Evolutionary conservation across 768 basidiomycete species (phyloP), one percentile per base, ranked within the genome.

Genomic region (Tulasnella sp.): DNA sequence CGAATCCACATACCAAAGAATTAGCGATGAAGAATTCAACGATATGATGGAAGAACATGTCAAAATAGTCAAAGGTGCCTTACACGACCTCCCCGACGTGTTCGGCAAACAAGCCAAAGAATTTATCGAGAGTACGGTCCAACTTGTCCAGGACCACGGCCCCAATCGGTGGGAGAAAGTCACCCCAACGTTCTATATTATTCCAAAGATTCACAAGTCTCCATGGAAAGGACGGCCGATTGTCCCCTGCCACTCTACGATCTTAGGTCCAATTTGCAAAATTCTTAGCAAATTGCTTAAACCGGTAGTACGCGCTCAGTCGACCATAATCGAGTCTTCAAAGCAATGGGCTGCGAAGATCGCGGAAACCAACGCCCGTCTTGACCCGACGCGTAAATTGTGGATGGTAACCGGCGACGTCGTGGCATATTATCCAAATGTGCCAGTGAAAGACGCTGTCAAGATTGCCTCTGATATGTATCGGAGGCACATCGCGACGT

Each of bases 321-420:
- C 1, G 2, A 37, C 22, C 35, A 24, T 48, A 5, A 8, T 48
- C 1, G 13, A 7, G 16, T 35, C 33, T 2, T 16, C n/a, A 12
- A 35, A 48, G 19, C 10, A 48, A 19, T 27, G 35, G 3, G 47
- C 37, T 20, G 7, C 7, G 3, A 24, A 7, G 9, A 4, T 39
- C 5, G 6, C 24, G 9, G n/a, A 43, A 37, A 5, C 34, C 3
- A 29, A 41, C 37, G 13, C 19, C 5, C 47, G 7, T 31, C 37
- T 19, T 7, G 13, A 15, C 8, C 43, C 25, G 12, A 7, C 43
- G 7, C 28, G 48, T 4, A 45, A 51, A 16, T 57, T 37, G 19
- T 65, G 34, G 24, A 50, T 67, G 8, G 62, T 66, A 1, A 61
- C 63, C 3, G 64, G 66, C 25, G 65, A 67, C 56, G 61, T 67